These are phyloP conservation scores for Simplicillium sp. DNA, from an alignment of 2,329 filamentous ascomycete genomes.

Conservation along the genomic window DNA sequence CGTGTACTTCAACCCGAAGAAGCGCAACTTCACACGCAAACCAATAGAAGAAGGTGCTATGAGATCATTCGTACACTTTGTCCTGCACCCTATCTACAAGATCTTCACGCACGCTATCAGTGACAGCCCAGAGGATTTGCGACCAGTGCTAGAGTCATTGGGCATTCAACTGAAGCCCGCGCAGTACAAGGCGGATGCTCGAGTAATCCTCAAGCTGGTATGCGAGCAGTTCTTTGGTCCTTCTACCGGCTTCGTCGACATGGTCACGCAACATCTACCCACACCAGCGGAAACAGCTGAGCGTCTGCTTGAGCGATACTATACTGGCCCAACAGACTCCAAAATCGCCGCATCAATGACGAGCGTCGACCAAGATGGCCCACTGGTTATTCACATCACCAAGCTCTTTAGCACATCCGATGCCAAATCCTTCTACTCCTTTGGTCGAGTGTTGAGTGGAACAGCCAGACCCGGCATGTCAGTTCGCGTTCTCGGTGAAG, in stretches of 20 bases:
- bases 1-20: slow-evolving; percentile 87
- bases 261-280: slow-evolving; percentile 83
- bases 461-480: slow-evolving; percentile 73
- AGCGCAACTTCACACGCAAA: slow-evolving; percentile 86
- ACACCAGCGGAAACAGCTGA: slow-evolving; percentile 74
- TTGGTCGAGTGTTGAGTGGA: slow-evolving; percentile 88
- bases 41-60: slow-evolving; percentile 69
- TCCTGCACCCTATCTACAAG: slow-evolving; percentile 96
- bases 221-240: slow-evolving; percentile 94
- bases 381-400: slow-evolving; percentile 82
- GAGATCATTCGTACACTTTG: slow-evolving; percentile 86
- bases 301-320: slow-evolving; percentile 73
- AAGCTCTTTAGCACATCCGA: slow-evolving; percentile 89
- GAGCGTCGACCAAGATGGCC: slow-evolving; percentile 78
- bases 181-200: slow-evolving; percentile 84
- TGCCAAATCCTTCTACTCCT: slow-evolving; percentile 82
- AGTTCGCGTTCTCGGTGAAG: slow-evolving; percentile 87
- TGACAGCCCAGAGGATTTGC: slow-evolving; percentile 77
- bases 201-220: slow-evolving; percentile 76
- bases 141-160: slow-evolving; percentile 65
- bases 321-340: slow-evolving; percentile 81
- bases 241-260: slow-evolving; percentile 85
- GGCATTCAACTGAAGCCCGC: slow-evolving; percentile 86
- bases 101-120: slow-evolving; percentile 92
- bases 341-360: slow-evolving; percentile 73